A percentile compares a stretch with the other conserved stretches of the same genome.
Evolutionary conservation across 345 rosid genomes (phyloP).

Genomic region (Brassica juncea): DNA sequence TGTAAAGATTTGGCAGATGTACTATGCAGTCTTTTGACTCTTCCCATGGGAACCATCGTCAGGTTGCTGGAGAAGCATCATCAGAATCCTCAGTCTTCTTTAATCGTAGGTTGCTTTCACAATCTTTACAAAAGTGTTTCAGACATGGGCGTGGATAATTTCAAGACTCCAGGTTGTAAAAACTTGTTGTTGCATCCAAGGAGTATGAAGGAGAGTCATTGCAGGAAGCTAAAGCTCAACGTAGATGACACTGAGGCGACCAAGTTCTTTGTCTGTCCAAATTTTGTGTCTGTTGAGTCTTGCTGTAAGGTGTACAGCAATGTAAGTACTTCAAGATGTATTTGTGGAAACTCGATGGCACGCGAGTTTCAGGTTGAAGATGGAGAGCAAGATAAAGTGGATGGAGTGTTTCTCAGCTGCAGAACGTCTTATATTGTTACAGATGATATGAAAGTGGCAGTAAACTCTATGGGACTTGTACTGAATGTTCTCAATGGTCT

Average conservation of each 20-base stretch:
- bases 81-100: background rate
- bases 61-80: slow-evolving; percentile 28
- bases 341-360: slow-evolving; percentile 1
- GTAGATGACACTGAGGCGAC: slow-evolving; percentile 13
- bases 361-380: background rate
- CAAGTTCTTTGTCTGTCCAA: slow-evolving; percentile 21
- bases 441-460: background rate
- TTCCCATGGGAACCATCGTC: slow-evolving; percentile 35
- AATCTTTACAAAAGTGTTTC: slow-evolving; percentile 35
- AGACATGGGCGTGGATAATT: slow-evolving; percentile 4
- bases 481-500: background rate
- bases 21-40: slow-evolving; percentile 31
- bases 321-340: background rate
- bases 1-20: slow-evolving; percentile 36
- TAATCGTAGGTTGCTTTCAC: slow-evolving; percentile 29
- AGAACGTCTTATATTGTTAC: background rate
- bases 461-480: background rate
- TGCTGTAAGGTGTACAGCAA: slow-evolving; percentile 17
- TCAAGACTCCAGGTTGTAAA: slow-evolving; percentile 14
- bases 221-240: slow-evolving; percentile 19
- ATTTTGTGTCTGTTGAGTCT: background rate
- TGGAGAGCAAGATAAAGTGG: background rate
- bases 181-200: background rate
- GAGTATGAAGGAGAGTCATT: background rate
- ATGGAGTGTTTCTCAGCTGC: background rate